Percentiles rank a stretch among this genome's conserved stretches.
Conservation (phyloP, 305 asterid species). For the Fraxinus baroniana region DNA sequence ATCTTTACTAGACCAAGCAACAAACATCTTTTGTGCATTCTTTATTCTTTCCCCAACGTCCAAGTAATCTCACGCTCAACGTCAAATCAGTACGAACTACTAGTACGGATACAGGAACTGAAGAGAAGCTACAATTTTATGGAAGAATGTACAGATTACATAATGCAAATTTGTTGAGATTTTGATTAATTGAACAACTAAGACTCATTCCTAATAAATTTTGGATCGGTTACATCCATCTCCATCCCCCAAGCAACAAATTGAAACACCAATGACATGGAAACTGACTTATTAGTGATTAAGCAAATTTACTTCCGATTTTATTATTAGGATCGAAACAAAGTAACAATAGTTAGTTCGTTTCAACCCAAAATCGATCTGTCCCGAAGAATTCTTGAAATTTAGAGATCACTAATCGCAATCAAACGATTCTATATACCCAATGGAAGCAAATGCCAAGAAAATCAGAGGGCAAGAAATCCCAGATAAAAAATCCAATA, state of each 20-base stretch:
- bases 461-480: neutral
- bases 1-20: neutral
- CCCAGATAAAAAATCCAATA: constrained; percentile 18
- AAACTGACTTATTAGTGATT: neutral
- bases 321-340: neutral
- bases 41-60: constrained; percentile 16
- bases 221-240: neutral
- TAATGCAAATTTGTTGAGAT: neutral
- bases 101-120: neutral
- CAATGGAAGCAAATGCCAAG: neutral
- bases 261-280: neutral
- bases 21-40: neutral
- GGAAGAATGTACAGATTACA: neutral
- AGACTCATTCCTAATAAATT: neutral
- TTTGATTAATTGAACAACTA: neutral
- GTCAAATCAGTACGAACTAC: neutral
- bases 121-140: neutral
- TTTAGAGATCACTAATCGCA: neutral
- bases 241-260: neutral
- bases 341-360: neutral
- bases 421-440: constrained; percentile 10
- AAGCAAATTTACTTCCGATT: neutral
- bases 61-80: neutral
- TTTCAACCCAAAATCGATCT: neutral
- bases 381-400: neutral